Percentiles rank a stretch among this genome's conserved stretches.
Conservation (phyloP, 805 yeast species). For the Candida maris region DNA sequence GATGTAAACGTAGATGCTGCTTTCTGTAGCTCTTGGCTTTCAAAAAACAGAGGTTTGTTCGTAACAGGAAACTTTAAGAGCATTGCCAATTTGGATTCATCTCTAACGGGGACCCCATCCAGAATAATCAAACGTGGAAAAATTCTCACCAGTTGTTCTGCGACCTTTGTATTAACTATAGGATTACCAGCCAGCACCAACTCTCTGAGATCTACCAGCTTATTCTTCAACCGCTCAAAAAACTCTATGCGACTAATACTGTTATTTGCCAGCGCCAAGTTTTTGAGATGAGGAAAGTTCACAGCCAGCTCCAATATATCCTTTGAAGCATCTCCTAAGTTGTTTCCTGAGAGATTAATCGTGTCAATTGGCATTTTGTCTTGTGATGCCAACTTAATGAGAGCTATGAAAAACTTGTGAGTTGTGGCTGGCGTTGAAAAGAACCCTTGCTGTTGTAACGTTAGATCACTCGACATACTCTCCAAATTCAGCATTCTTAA, state of each 20-base stretch:
- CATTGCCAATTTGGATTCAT: constrained; percentile 54
- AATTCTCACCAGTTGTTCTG: constrained; percentile 57
- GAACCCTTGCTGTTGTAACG: constrained; percentile 56
- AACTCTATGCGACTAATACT: constrained; percentile 53
- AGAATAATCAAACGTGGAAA: constrained; percentile 81
- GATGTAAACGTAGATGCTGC: constrained; percentile 75
- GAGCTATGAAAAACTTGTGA: constrained; percentile 84
- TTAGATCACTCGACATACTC: constrained; percentile 59
- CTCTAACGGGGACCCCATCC: constrained; percentile 76
- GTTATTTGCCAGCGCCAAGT: constrained; percentile 79
- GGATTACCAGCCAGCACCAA: constrained; percentile 80
- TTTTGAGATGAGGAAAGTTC: constrained; percentile 70
- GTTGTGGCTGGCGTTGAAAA: constrained; percentile 42
- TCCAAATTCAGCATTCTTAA: constrained; percentile 67
- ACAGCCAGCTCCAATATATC: constrained; percentile 62
- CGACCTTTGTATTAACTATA: constrained; percentile 43
- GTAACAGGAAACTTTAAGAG: constrained; percentile 55
- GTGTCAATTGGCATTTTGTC: constrained; percentile 55
- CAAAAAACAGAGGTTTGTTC: constrained; percentile 71
- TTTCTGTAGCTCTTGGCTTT: constrained; percentile 63
- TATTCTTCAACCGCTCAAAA: constrained; percentile 74
- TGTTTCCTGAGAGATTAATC: constrained; percentile 65
- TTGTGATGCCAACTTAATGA: constrained; percentile 73
- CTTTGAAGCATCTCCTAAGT: constrained; percentile 54
- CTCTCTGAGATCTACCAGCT: constrained; percentile 70